Evolutionary conservation across 1,284 basidiomycete genomes (phyloP).

Genomic region (Veloboletus limbatus): DNA sequence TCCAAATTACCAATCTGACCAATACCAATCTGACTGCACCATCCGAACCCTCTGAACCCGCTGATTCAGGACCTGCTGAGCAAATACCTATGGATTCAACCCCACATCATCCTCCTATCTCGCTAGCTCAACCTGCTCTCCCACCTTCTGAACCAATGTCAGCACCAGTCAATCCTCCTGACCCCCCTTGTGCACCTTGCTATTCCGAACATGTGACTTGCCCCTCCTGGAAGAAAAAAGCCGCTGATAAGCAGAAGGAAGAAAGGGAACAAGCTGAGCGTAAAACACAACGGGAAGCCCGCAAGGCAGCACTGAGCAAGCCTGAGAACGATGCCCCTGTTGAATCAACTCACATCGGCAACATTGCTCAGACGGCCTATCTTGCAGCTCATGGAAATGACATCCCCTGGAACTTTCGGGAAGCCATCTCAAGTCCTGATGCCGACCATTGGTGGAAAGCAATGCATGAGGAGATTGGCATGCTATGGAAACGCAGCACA

Average conservation of each 20-base stretch:
- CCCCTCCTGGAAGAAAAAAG: conserved; percentile 1
- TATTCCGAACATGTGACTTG: background rate
- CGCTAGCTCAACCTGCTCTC: background rate
- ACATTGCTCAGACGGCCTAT: background rate
- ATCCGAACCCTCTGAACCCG: no score
- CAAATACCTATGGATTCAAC: no score
- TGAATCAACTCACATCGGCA: background rate
- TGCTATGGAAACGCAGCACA: conserved; percentile 21
- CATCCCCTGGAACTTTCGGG: background rate
- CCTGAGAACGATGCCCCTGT: no score
- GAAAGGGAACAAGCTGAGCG: no score
- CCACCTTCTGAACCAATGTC: no score
- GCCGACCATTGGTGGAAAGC: conserved; percentile 29
- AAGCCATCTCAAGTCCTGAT: background rate
- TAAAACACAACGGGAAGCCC: background rate
- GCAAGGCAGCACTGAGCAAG: background rate
- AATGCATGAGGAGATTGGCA: conserved; percentile 30
- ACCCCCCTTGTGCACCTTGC: no score
- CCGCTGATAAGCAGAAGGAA: background rate
- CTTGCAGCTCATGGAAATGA: background rate
- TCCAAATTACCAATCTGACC: no score
- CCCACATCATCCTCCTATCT: no score
- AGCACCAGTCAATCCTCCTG: no score
- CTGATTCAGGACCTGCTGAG: no score
- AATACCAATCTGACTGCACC: no score